Percentiles rank a stretch among this genome's conserved stretches.
These are phyloP conservation scores for Boletellus sp. DNA, from an alignment of 768 basidiomycete species.

Conservation along the genomic window DNA sequence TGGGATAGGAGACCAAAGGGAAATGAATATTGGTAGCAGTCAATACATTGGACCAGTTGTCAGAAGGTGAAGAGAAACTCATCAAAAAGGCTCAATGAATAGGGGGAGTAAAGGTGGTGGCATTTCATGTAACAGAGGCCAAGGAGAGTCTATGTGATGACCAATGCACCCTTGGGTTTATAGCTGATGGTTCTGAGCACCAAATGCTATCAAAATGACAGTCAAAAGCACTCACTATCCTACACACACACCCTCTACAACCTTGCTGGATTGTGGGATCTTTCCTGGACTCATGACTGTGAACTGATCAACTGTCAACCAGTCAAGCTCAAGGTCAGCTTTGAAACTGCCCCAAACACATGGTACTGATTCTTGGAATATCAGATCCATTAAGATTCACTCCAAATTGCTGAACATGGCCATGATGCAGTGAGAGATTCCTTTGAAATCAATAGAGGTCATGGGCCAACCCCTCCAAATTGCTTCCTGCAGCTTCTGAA, in stretches of 20 bases:
- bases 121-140: no score
- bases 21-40: no score
- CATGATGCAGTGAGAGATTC: not conserved
- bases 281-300: not conserved
- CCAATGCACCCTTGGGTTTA: not conserved
- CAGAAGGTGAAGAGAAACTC: no score
- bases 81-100: no score
- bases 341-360: not conserved
- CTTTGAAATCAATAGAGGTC: not conserved
- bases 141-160: not conserved
- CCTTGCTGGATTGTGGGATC: not conserved
- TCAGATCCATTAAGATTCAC: not conserved
- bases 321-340: not conserved
- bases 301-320: not conserved
- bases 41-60: no score
- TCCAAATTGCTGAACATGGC: not conserved
- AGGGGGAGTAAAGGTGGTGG: no score
- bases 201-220: no score
- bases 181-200: not conserved
- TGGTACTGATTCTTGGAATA: not conserved
- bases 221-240: not conserved
- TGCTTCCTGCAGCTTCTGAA: no score
- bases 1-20: no score
- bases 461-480: not conserved
- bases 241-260: not conserved